Evolutionary conservation across 208 protist genomes (phyloP), one percentile per base, ranked within the genome.

Genomic region (Trypanosoma brucei): DNA sequence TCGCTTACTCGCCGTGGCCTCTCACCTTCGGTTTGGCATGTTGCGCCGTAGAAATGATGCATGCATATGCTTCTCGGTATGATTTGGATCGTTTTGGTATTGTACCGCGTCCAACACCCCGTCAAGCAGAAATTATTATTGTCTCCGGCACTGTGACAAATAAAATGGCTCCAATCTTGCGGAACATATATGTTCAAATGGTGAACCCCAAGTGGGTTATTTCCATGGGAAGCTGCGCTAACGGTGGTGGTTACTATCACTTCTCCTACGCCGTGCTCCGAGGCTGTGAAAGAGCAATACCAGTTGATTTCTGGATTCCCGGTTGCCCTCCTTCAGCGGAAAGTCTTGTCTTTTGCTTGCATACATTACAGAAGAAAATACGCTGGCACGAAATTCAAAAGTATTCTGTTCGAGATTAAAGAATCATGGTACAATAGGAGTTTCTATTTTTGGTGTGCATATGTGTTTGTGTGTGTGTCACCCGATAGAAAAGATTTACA

Each of bases 61-160:
- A 97, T 81, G 79, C 69, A n/a, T 97, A 97, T 73, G 88, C 90
- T 36, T 75, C 94, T 6, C 89, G 98, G 6, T 99, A 99, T 73
- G 98, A 99, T 75, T 81, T 98, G 70, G 97, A 99, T 86, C 89
- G 98, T 44, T 98, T 98, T 66, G 97, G 97, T 73, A 98, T 99
- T 64, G 92, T 99, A 59, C 97, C 97, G 68, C 93, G 96, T 51
- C 86, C 96, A 1, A 92, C 86, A 14, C 91, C 92, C 14, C 93
- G 98, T 52, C 98, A 99, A 81, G 96, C 97, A 2, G 97, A 99
- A 74, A 93, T 98, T 56, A 98, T 99, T 75, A 98, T 99, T 71
- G 97, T 99, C n/a, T 98, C 97, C 0, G 98, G 98, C 55, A 99
- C 98, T 14, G 93, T 99, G 14, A 99, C 97, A 37, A 99, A 99